phyloP scores from a whole-genome alignment of 192 early-diverging fungal genomes.

The Backusella mclennaniae region DNA sequence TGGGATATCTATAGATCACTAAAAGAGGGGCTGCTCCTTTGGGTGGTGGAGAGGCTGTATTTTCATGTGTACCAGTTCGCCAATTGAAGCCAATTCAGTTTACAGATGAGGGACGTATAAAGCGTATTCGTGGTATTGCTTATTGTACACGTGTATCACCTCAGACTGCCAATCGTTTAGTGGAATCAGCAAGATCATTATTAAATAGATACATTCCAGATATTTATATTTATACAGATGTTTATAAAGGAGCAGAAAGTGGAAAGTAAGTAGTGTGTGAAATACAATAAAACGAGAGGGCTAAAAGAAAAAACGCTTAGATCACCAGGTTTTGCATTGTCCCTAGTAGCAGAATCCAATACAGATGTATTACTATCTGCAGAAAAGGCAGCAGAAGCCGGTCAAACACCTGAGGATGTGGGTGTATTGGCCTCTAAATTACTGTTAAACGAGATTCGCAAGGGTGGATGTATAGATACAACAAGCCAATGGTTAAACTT shows the following conservation, averaged over 20 bases:
- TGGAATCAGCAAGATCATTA: conserved; percentile 80
- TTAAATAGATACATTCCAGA: conserved; percentile 95
- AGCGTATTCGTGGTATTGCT: conserved; percentile 93
- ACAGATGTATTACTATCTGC: conserved; percentile 81
- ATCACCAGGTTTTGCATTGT: conserved; percentile 91
- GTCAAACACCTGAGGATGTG: conserved; percentile 90
- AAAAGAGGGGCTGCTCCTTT: conserved; percentile 87
- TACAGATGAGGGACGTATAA: conserved; percentile 82
- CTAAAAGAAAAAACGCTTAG: conserved; percentile 12
- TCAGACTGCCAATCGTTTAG: conserved; percentile 91
- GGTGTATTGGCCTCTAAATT: conserved; percentile 73
- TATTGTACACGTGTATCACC: conserved; percentile 88
- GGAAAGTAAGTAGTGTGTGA: conserved; percentile 51
- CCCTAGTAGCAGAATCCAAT: conserved; percentile 90
- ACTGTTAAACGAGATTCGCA: conserved; percentile 82
- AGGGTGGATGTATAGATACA: conserved; percentile 91
- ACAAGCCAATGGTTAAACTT: conserved; percentile 85
- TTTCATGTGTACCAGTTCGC: conserved; percentile 82
- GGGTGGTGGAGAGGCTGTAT: conserved; percentile 90
- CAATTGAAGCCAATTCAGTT: conserved; percentile 78
- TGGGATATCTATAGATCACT: conserved; percentile 54
- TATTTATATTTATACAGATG: conserved; percentile 97
- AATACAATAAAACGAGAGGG: not conserved
- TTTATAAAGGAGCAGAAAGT: conserved; percentile 93
- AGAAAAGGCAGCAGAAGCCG: conserved; percentile 78